Percentiles rank a stretch among this genome's conserved stretches.
phyloP scores from a whole-genome alignment of 345 rosid genomes.

The Angophora floribunda region DNA sequence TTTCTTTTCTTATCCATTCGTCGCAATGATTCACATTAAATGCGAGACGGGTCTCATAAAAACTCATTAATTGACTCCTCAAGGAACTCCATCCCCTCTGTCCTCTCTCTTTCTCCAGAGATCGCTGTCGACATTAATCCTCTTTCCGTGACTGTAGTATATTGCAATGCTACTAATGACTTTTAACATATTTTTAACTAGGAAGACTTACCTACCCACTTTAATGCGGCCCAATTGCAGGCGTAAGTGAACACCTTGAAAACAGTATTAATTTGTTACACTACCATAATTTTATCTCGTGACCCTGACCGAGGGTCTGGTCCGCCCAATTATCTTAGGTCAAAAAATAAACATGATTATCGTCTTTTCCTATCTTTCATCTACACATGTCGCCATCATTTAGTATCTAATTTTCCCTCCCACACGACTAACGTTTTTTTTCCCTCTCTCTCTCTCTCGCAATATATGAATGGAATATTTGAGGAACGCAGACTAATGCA shows the following conservation, averaged over 20 bases:
- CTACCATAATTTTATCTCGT: too few species aligned
- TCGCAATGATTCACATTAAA: background rate
- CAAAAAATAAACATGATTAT: background rate
- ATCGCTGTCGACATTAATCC: background rate
- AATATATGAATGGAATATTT: background rate
- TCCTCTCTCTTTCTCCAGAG: background rate
- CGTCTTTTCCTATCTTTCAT: background rate
- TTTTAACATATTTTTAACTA: background rate
- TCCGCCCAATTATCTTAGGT: background rate
- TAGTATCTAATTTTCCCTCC: background rate
- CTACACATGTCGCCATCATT: background rate
- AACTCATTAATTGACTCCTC: background rate
- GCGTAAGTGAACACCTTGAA: too few species aligned
- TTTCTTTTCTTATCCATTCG: background rate
- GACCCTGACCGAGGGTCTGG: background rate
- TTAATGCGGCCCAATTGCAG: background rate
- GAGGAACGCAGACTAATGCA: background rate
- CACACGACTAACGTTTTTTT: background rate
- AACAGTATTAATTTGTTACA: too few species aligned
- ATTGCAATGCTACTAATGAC: background rate
- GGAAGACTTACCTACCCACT: background rate
- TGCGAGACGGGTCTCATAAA: background rate
- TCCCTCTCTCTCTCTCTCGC: background rate
- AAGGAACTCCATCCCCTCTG: background rate
- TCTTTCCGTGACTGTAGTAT: background rate